These are phyloP conservation scores for Tricholoma terreum DNA, from an alignment of 768 basidiomycete genomes.

Conservation along the genomic window DNA sequence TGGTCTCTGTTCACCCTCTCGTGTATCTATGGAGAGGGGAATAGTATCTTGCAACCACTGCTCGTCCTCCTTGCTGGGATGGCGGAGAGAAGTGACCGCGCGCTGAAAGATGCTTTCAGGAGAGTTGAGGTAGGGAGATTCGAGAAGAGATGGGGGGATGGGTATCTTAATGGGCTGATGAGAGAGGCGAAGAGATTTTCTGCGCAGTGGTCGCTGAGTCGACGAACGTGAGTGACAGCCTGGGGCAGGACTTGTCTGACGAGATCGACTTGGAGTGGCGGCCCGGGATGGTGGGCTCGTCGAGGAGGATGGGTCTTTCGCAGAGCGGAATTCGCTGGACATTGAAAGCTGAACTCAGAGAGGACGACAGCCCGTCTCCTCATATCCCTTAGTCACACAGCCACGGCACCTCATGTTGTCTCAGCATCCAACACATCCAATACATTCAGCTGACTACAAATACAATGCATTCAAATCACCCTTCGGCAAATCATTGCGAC, in stretches of 20 bases:
- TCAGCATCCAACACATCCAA: conserved; percentile 9
- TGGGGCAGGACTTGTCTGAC: neutral
- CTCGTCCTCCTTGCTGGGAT: conserved; percentile 51
- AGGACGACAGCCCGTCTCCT: neutral
- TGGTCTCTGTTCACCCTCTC: conserved; percentile 4
- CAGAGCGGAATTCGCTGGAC: neutral
- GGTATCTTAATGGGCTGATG: conserved; percentile 38
- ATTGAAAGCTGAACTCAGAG: neutral
- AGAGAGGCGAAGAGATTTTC: conserved; percentile 37
- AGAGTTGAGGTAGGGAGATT: conserved; percentile 53
- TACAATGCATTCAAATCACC: conserved; percentile 32
- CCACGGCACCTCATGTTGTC: conserved; percentile 11
- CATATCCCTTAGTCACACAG: neutral
- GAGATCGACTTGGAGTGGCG: neutral
- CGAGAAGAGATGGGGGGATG: conserved; percentile 54
- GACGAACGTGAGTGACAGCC: conserved; percentile 9
- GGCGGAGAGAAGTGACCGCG: conserved; percentile 26
- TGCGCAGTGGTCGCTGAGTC: conserved; percentile 19
- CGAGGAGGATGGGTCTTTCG: neutral
- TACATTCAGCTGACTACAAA: neutral
- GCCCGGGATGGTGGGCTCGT: neutral
- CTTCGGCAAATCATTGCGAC: conserved; percentile 67
- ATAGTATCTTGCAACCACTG: conserved; percentile 65
- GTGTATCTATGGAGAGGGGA: conserved; percentile 30
- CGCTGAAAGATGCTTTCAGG: conserved; percentile 48